Evolutionary conservation across 2,329 filamentous ascomycete species (phyloP).

Genomic region (Botryosphaeria dothidea): DNA sequence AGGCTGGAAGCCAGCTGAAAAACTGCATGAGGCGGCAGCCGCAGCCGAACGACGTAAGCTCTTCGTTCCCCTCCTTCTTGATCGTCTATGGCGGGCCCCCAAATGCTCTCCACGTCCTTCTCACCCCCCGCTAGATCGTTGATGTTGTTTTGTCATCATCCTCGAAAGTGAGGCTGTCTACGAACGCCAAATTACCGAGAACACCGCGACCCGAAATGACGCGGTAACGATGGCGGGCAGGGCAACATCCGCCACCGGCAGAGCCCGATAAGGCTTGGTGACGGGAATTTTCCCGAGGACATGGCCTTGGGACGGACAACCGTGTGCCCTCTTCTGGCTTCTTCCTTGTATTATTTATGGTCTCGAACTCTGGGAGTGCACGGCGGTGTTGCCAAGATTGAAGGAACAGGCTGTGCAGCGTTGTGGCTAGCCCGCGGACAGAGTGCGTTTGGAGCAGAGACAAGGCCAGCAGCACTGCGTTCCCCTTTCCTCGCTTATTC

Average conservation of each 20-base stretch:
- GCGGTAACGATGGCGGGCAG: constrained; percentile 19
- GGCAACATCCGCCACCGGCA: constrained; percentile 24
- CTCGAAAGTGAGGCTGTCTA: constrained; percentile 1
- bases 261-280: constrained; percentile 26
- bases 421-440: not conserved
- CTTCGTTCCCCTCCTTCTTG: not conserved
- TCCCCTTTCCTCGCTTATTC: constrained; percentile 16
- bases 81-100: not conserved
- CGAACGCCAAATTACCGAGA: constrained; percentile 15
- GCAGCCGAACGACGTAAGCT: not conserved
- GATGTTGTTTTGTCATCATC: constrained; percentile 5
- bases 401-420: constrained; percentile 1
- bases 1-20: not conserved
- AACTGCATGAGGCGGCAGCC: not conserved
- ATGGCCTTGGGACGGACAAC: constrained; percentile 32
- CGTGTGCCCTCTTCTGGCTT: not conserved
- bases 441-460: constrained; percentile 1
- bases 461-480: not conserved
- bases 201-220: constrained; percentile 17
- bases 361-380: not conserved
- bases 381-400: not conserved
- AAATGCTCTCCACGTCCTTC: not conserved
- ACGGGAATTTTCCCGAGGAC: constrained; percentile 32
- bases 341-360: not conserved
- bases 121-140: not conserved